phyloP scores from a whole-genome alignment of 2,329 filamentous ascomycete genomes.

The Dactylonectria macrodidyma region DNA sequence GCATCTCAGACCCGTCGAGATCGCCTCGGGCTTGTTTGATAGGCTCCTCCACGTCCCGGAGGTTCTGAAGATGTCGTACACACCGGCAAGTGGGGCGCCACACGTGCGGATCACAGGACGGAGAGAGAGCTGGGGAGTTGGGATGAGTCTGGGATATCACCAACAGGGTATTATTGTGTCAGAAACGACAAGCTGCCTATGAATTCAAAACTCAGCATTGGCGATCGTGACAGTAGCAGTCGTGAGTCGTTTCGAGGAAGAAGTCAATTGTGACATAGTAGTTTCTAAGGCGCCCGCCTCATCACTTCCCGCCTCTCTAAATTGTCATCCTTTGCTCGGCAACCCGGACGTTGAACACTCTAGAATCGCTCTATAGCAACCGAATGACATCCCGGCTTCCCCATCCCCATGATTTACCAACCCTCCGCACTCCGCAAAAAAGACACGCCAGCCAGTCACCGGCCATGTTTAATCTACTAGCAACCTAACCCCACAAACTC shows the following conservation, averaged over 20 bases:
- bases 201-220: background rate
- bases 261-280: too few species aligned
- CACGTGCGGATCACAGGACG: background rate
- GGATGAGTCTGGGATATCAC: background rate
- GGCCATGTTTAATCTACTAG: too few species aligned
- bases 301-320: too few species aligned
- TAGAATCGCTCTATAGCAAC: too few species aligned
- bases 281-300: too few species aligned
- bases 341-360: background rate
- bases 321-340: too few species aligned
- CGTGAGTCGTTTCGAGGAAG: too few species aligned
- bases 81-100: slow-evolving; percentile 27
- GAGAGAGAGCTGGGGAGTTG: background rate
- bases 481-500: slow-evolving; percentile 19
- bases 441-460: background rate
- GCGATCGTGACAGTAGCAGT: too few species aligned
- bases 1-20: slow-evolving; percentile 9
- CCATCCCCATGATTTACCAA: background rate
- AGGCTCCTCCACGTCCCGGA: slow-evolving; percentile 27
- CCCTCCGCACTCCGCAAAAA: slow-evolving; percentile 9
- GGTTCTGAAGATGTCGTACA: slow-evolving; percentile 2
- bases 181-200: background rate
- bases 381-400: too few species aligned
- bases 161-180: background rate
- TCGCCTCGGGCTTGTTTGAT: slow-evolving; percentile 12